Conservation (phyloP, 805 yeast species). For the Torulaspora franciscae region DNA sequence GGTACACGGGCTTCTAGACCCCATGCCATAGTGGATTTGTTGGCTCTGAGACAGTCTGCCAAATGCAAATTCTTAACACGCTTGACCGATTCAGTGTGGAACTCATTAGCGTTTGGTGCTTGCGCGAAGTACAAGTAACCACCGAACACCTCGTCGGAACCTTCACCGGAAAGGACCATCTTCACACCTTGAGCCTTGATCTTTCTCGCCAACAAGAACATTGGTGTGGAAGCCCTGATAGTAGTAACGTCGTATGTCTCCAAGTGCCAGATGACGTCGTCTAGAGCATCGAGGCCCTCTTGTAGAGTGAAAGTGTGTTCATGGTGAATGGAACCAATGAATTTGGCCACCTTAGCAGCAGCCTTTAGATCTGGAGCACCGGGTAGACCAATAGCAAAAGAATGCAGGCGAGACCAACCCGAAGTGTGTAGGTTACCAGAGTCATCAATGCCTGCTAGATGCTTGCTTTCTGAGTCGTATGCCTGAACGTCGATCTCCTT, state of each 20-base stretch:
- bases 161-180: slow-evolving; percentile 99
- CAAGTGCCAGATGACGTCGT: slow-evolving; percentile 90
- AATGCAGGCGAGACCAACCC: slow-evolving; percentile 81
- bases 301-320: slow-evolving; percentile 95
- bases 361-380: slow-evolving; percentile 97
- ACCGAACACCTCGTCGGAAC: slow-evolving; percentile 98
- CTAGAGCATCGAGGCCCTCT: slow-evolving; percentile 93
- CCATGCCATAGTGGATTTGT: slow-evolving; percentile 99
- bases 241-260: slow-evolving; percentile 99
- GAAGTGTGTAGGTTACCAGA: slow-evolving; percentile 73
- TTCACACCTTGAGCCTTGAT: slow-evolving; percentile 99
- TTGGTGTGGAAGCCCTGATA: slow-evolving; percentile 97
- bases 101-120: slow-evolving; percentile 89
- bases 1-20: slow-evolving; percentile 99
- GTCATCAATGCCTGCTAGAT: slow-evolving; percentile 89
- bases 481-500: slow-evolving; percentile 38
- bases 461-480: slow-evolving; percentile 59
- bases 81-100: slow-evolving; percentile 92
- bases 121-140: slow-evolving; percentile 96
- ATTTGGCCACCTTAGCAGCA: slow-evolving; percentile 94
- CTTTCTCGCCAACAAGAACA: slow-evolving; percentile 93
- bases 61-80: slow-evolving; percentile 96
- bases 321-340: slow-evolving; percentile 93
- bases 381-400: slow-evolving; percentile 95
- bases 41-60: slow-evolving; percentile 97